These are phyloP conservation scores for Austroboletus eburneus DNA, from an alignment of 768 basidiomycete genomes.

Conservation along the genomic window DNA sequence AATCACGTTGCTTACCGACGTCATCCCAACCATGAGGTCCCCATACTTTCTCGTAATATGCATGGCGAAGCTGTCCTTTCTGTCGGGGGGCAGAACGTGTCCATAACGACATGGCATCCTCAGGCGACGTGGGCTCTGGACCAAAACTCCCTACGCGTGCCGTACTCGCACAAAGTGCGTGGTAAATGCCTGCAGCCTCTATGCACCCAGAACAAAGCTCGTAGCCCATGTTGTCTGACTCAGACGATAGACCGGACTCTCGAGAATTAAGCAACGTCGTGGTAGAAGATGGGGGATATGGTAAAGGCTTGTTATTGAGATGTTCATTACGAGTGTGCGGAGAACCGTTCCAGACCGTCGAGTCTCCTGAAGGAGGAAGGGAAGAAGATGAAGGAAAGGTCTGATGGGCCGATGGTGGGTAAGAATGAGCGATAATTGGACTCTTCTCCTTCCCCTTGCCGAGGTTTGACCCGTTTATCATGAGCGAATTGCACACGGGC, in stretches of 20 bases:
- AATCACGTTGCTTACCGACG: slow-evolving; percentile 56
- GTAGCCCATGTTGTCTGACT: slow-evolving; percentile 46
- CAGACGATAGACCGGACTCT: slow-evolving; percentile 1
- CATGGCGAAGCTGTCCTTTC: slow-evolving; percentile 78
- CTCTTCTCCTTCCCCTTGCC: slow-evolving; percentile 48
- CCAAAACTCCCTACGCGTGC: slow-evolving; percentile 17
- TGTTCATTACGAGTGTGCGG: slow-evolving; percentile 13
- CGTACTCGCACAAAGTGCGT: slow-evolving; percentile 61
- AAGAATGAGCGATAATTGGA: slow-evolving; percentile 17
- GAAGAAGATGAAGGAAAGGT: slow-evolving; percentile 22
- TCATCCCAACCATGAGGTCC: slow-evolving; percentile 80
- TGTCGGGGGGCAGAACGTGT: slow-evolving; percentile 61
- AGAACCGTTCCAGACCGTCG: slow-evolving; percentile 10
- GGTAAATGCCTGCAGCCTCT: slow-evolving; percentile 70
- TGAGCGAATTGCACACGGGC: slow-evolving; percentile 31
- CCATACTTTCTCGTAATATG: slow-evolving; percentile 87
- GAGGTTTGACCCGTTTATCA: slow-evolving; percentile 7
- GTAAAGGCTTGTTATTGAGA: slow-evolving; percentile 40
- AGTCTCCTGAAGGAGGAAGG: slow-evolving; percentile 17
- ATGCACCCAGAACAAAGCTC: slow-evolving; percentile 85
- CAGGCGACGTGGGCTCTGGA: slow-evolving; percentile 46
- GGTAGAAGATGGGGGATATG: slow-evolving; percentile 36
- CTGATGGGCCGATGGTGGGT: slow-evolving; percentile 36
- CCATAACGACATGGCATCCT: slow-evolving; percentile 57
- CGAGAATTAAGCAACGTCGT: slow-evolving; percentile 8